Conservation (phyloP, 2,329 filamentous ascomycete genomes). For the Aspergillus aculeatus region DNA sequence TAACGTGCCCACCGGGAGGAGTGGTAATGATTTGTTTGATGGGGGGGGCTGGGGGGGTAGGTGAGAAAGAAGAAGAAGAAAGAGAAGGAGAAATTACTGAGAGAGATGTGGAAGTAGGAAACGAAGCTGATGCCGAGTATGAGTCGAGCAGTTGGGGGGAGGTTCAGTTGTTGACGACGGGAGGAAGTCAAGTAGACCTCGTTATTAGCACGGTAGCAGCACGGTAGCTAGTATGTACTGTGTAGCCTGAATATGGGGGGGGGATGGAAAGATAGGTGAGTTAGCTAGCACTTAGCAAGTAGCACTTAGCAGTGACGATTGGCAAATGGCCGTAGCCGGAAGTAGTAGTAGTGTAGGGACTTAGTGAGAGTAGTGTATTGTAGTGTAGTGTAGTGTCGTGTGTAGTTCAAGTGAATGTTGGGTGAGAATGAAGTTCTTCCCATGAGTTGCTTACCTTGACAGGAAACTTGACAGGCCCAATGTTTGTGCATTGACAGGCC, state of each 20-base stretch:
- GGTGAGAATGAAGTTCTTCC: too few species aligned
- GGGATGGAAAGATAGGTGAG: neutral
- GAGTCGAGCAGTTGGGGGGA: neutral
- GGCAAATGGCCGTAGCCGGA: slow-evolving; percentile 13
- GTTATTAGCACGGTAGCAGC: slow-evolving; percentile 1
- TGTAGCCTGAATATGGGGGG: too few species aligned
- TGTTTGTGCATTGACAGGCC: too few species aligned
- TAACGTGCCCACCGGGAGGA: slow-evolving; percentile 8
- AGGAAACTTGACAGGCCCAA: too few species aligned
- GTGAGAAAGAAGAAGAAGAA: neutral
- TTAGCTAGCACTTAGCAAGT: slow-evolving; percentile 5
- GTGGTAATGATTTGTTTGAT: too few species aligned
- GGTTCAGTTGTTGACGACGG: neutral
- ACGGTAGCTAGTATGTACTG: neutral
- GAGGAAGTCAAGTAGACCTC: neutral
- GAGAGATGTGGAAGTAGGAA: neutral
- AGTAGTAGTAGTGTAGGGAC: slow-evolving; percentile 3
- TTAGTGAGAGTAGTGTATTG: neutral
- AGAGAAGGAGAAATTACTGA: slow-evolving; percentile 6
- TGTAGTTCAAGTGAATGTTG: too few species aligned
- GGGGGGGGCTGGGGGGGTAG: too few species aligned
- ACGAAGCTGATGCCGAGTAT: too few species aligned
- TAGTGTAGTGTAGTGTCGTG: too few species aligned
- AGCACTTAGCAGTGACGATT: slow-evolving; percentile 14
- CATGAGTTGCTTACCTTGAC: too few species aligned